phyloP scores from a whole-genome alignment of 192 early-diverging fungal genomes.

The Spizellomyces sp. region DNA sequence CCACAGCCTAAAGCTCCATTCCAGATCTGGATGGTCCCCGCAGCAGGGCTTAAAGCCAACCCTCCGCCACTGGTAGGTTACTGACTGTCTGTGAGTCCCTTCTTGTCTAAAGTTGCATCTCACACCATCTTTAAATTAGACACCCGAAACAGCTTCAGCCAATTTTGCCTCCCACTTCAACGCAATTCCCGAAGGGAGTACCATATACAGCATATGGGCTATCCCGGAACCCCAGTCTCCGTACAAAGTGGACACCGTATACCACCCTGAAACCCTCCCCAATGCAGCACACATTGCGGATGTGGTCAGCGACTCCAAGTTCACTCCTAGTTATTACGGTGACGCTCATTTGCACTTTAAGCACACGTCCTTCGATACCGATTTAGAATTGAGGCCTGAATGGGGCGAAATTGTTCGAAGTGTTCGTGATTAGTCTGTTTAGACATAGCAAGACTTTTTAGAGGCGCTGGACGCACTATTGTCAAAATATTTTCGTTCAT shows the following conservation, averaged over 20 bases:
- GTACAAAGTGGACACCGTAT: constrained; percentile 9
- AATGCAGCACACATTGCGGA: constrained; percentile 15
- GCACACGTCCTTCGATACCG: constrained; percentile 22
- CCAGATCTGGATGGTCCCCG: constrained; percentile 14
- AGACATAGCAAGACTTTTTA: too few species aligned
- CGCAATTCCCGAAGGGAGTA: constrained; percentile 6
- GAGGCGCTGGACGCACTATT: too few species aligned
- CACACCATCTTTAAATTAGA: not conserved
- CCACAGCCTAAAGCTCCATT: constrained; percentile 7
- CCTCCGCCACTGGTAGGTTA: constrained; percentile 3
- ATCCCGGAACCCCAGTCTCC: constrained; percentile 14
- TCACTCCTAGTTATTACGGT: constrained; percentile 12
- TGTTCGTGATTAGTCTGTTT: constrained; percentile 2
- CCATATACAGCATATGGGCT: constrained; percentile 17
- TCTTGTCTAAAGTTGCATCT: not conserved
- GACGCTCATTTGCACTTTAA: constrained; percentile 25
- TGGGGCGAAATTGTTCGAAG: constrained; percentile 7
- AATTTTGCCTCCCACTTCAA: constrained; percentile 17
- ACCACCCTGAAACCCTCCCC: constrained; percentile 13
- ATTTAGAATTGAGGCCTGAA: constrained; percentile 6
- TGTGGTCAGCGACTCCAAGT: constrained; percentile 9
- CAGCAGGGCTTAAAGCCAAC: not conserved
- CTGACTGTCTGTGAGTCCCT: too few species aligned
- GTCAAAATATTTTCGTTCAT: too few species aligned
- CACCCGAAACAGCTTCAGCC: constrained; percentile 12